phyloP scores from a whole-genome alignment of 176 grass and related monocot genomes.

The Aegilops longissima region DNA sequence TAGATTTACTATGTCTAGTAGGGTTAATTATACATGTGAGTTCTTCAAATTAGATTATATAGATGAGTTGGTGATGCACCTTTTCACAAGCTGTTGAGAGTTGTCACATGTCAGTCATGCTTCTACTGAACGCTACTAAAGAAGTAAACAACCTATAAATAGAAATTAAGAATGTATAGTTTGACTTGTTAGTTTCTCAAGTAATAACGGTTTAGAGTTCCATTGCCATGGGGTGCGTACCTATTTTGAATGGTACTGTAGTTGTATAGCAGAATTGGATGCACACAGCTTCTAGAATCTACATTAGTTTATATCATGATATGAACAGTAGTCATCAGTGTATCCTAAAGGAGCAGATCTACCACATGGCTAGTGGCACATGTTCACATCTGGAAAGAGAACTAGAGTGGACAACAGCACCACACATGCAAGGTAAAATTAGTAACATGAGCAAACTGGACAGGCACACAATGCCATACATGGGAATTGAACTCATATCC shows the following conservation, averaged over 20 bases:
- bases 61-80: neutral
- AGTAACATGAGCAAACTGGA: neutral
- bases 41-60: neutral
- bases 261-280: neutral
- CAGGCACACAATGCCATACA: neutral
- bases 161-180: neutral
- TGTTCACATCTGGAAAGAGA: slow-evolving; percentile 1
- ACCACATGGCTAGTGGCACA: slow-evolving; percentile 1
- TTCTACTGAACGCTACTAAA: neutral
- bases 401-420: neutral
- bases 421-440: slow-evolving; percentile 2
- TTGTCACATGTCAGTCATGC: neutral
- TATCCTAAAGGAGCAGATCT: neutral
- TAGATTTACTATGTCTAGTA: neutral
- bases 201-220: neutral
- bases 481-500: neutral
- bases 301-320: slow-evolving; percentile 5
- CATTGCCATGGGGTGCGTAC: neutral
- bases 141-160: neutral
- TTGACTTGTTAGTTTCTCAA: neutral
- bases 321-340: neutral
- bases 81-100: neutral
- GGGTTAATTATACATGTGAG: neutral
- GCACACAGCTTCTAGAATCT: neutral
- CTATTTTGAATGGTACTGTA: neutral